Conservation (phyloP, 2,329 filamentous ascomycete genomes). For the Acarospora socialis region DNA sequence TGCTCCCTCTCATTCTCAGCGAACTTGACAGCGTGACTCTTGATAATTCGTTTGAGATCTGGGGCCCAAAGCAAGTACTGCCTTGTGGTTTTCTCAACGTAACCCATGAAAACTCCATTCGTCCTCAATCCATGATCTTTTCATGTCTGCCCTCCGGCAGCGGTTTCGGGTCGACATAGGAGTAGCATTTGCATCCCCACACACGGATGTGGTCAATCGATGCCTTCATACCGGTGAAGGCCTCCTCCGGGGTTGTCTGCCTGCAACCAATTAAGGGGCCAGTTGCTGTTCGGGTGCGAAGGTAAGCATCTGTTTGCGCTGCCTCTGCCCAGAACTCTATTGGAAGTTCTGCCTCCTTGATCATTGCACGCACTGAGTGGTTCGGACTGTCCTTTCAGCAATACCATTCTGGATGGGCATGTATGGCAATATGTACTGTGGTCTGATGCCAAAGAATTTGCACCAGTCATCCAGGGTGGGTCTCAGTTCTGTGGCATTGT, state of each 20-base stretch:
- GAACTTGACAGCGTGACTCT: conserved; percentile 1
- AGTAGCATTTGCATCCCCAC: conserved; percentile 6
- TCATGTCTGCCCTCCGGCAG: conserved; percentile 1
- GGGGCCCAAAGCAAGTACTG: too few species aligned
- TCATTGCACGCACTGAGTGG: conserved; percentile 1
- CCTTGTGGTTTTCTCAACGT: conserved; percentile 1
- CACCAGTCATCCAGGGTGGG: conserved; percentile 2
- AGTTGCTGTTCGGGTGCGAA: neutral
- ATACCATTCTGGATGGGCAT: conserved; percentile 4
- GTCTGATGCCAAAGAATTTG: neutral
- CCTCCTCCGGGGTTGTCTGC: too few species aligned
- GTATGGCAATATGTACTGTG: conserved; percentile 1
- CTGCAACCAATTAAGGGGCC: conserved; percentile 1
- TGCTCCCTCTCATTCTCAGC: neutral
- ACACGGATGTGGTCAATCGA: conserved; percentile 5
- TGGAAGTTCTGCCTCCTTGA: conserved; percentile 2
- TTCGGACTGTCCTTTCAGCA: conserved; percentile 2
- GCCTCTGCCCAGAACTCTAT: conserved; percentile 5
- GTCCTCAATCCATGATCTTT: conserved; percentile 5
- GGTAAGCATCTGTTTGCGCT: neutral
- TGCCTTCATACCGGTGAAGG: neutral
- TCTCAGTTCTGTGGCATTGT: conserved; percentile 3
- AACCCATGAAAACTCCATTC: conserved; percentile 4
- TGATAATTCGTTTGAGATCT: conserved; percentile 1
- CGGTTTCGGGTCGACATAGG: conserved; percentile 1